Evolutionary conservation across 2,329 filamentous ascomycete genomes (phyloP).

Genomic region (Coniochaeta prunicola): DNA sequence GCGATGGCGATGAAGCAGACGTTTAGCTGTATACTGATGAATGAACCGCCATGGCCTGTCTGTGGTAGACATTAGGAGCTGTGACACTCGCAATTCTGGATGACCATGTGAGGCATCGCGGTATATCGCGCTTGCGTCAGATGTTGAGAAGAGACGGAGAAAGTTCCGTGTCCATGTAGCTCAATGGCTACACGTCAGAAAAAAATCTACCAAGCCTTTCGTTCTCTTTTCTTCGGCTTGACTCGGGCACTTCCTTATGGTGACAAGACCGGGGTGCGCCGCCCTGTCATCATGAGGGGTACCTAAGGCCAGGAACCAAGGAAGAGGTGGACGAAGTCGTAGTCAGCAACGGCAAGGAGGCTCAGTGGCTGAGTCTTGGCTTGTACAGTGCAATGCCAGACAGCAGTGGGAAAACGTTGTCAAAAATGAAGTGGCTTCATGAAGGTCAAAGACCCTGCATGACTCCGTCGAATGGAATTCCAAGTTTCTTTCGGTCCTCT

Average conservation of each 20-base stretch:
- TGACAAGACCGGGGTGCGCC: background rate
- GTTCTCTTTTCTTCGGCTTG: background rate
- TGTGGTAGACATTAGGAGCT: background rate
- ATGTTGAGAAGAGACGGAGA: background rate
- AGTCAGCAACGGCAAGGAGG: background rate
- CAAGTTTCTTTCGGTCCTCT: too few relatives aligned
- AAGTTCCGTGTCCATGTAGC: background rate
- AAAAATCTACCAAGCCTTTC: background rate
- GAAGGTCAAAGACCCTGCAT: background rate
- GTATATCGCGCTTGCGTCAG: background rate
- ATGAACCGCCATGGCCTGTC: background rate
- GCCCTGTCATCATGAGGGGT: background rate
- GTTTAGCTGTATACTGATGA: background rate
- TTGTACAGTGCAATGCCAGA: background rate
- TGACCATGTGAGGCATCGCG: background rate
- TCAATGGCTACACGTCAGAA: background rate
- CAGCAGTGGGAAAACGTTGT: background rate
- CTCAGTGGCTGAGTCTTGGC: background rate
- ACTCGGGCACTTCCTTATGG: background rate
- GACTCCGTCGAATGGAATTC: too few relatives aligned
- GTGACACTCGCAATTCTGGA: background rate
- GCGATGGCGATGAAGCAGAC: background rate
- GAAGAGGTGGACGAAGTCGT: background rate
- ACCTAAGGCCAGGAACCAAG: background rate
- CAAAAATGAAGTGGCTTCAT: background rate